These are phyloP conservation scores for Apophysomyces trapeziformis DNA, from an alignment of 371 early-diverging fungal genomes.

Conservation along the genomic window DNA sequence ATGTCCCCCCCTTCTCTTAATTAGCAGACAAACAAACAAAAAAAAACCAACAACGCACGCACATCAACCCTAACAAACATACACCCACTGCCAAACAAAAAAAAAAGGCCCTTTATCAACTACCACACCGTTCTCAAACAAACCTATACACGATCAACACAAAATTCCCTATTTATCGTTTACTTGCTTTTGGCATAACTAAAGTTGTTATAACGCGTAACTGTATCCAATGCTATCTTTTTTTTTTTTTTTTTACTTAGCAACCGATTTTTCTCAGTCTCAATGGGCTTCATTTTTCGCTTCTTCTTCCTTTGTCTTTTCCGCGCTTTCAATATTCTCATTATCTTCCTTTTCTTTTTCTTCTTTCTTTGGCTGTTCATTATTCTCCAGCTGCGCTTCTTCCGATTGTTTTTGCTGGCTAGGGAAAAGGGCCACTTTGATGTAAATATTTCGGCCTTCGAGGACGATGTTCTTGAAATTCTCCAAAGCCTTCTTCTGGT, in stretches of 20 bases:
- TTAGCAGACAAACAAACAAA: background rate
- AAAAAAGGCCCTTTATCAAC: too few relatives aligned
- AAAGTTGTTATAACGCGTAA: too few relatives aligned
- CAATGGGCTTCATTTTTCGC: conserved; percentile 5
- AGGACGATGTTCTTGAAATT: conserved; percentile 62
- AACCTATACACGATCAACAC: too few relatives aligned
- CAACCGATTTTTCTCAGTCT: background rate
- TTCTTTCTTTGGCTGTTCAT: conserved; percentile 14
- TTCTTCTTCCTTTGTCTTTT: conserved; percentile 7
- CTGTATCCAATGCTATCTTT: background rate
- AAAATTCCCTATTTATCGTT: too few relatives aligned
- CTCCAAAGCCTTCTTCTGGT: conserved; percentile 79
- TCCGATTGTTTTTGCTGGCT: background rate
- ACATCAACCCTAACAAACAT: too few relatives aligned
- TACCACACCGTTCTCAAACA: too few relatives aligned
- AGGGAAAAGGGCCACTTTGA: conserved; percentile 75
- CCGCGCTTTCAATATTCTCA: conserved; percentile 7
- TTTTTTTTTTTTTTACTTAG: background rate
- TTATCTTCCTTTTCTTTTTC: conserved; percentile 11
- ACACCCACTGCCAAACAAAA: too few relatives aligned
- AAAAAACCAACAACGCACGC: background rate
- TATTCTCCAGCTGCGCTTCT: conserved; percentile 10
- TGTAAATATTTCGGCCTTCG: conserved; percentile 71
- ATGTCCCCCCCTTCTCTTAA: background rate
- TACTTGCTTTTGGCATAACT: too few relatives aligned